phyloP scores from a whole-genome alignment of 306 rosid species.

The Trichosanthes cucumerina region DNA sequence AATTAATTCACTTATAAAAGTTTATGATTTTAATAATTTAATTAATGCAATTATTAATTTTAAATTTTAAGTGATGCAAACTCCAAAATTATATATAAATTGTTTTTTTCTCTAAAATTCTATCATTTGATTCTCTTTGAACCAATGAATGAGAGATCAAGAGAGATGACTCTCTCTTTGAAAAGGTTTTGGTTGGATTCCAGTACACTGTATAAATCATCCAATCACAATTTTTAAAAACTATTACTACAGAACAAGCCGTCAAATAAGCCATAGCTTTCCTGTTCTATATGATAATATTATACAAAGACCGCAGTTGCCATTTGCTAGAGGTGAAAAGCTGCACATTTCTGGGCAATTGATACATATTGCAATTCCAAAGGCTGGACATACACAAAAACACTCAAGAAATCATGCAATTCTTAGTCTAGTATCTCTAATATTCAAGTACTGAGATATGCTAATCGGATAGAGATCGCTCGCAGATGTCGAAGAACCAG shows the following conservation, averaged over 20 bases:
- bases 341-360: background rate
- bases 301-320: background rate
- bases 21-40: no score
- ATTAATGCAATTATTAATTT: no score
- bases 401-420: background rate
- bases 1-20: no score
- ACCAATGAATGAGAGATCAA: background rate
- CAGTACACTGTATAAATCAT: background rate
- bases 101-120: no score
- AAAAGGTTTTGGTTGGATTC: background rate
- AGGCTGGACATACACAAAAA: background rate
- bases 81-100: no score
- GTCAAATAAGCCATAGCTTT: background rate
- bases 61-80: no score
- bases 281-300: background rate
- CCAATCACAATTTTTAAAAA: background rate
- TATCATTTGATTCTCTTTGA: background rate
- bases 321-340: background rate
- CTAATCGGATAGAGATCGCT: slow-evolving; percentile 24
- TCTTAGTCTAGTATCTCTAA: slow-evolving; percentile 1
- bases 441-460: slow-evolving; percentile 13
- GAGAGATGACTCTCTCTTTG: background rate
- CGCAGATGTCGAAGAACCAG: slow-evolving; percentile 16
- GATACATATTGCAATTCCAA: background rate
- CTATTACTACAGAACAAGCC: background rate